These are phyloP conservation scores for Suillus brevipes DNA, from an alignment of 768 basidiomycete species.

Conservation along the genomic window DNA sequence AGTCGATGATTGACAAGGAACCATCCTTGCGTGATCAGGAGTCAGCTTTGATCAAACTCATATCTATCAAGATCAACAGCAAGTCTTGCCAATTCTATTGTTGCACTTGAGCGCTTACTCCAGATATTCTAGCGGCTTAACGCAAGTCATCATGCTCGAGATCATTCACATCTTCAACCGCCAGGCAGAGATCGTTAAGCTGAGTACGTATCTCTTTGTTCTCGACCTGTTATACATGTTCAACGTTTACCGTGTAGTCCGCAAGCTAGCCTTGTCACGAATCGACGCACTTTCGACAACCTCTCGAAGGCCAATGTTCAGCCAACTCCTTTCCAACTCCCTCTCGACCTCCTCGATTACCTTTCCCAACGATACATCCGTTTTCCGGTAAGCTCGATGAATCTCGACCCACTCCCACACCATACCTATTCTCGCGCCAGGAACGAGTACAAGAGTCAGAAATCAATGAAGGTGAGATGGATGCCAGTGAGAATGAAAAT, in stretches of 20 bases:
- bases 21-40: no score
- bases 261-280: constrained; percentile 27
- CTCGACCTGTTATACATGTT: not conserved
- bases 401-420: not conserved
- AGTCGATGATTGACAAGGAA: no score
- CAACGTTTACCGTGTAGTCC: constrained; percentile 50
- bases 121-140: no score
- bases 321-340: no score
- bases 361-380: constrained; percentile 56
- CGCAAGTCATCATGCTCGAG: constrained; percentile 29
- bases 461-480: not conserved
- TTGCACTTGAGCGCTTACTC: no score
- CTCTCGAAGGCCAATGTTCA: no score
- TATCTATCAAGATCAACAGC: no score
- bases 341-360: no score
- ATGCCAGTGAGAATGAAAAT: no score
- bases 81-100: no score
- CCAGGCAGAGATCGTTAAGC: constrained; percentile 67
- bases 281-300: no score
- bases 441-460: constrained; percentile 19
- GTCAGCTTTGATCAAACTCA: no score
- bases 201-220: constrained; percentile 27
- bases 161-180: constrained; percentile 88
- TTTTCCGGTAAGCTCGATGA: constrained; percentile 49
- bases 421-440: constrained; percentile 16